phyloP scores from a whole-genome alignment of 2,329 filamentous ascomycete genomes.

The Fusarium napiforme region DNA sequence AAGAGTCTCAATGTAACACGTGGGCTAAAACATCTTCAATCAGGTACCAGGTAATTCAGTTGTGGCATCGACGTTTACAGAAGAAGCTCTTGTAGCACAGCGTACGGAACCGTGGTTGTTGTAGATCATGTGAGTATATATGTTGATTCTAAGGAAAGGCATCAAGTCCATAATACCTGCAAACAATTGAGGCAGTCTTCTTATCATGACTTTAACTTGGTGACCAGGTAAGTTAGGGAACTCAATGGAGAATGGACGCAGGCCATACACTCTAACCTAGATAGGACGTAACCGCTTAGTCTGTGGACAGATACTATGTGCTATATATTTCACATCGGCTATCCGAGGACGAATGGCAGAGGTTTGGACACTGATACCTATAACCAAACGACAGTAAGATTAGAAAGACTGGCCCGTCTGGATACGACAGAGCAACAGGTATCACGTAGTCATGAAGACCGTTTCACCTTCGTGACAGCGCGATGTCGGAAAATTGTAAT shows the following conservation, averaged over 20 bases:
- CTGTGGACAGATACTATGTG: slow-evolving; percentile 12
- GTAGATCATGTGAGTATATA: not conserved
- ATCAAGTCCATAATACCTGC: slow-evolving; percentile 1
- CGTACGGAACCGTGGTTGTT: not conserved
- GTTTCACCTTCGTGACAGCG: slow-evolving; percentile 18
- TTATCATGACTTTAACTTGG: slow-evolving; percentile 2
- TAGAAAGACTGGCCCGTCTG: not conserved
- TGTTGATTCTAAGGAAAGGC: not conserved
- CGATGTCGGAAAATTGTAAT: slow-evolving; percentile 21
- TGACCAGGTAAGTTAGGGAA: slow-evolving; percentile 4
- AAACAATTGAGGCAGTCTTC: slow-evolving; percentile 12
- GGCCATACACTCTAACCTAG: slow-evolving; percentile 29
- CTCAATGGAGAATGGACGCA: slow-evolving; percentile 22
- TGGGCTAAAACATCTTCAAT: slow-evolving; percentile 1
- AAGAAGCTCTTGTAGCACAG: not conserved
- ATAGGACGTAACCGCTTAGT: slow-evolving; percentile 33
- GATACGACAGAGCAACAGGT: not conserved
- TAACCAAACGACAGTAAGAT: slow-evolving; percentile 1
- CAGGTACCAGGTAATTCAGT: not conserved
- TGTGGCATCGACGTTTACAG: not conserved
- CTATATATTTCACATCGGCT: slow-evolving; percentile 25
- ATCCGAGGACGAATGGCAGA: slow-evolving; percentile 26
- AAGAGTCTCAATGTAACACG: not conserved
- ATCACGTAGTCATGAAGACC: slow-evolving; percentile 16
- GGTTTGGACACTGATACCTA: not conserved